Evolutionary conservation across 2,329 filamentous ascomycete species (phyloP).

Genomic region (Leptographium flavum): DNA sequence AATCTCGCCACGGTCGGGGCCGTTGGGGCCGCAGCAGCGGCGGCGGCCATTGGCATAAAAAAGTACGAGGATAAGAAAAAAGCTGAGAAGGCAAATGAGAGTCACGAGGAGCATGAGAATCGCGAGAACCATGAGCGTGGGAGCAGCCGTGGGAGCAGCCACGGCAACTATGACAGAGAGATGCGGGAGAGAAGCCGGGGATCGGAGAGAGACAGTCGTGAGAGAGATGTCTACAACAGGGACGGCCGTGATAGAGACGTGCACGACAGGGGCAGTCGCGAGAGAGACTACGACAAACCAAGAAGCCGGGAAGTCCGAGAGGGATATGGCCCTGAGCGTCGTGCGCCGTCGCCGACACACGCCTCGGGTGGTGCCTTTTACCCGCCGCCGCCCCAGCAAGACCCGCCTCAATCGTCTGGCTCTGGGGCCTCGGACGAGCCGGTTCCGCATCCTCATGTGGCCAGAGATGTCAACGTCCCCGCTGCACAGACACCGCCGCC

Average conservation of each 20-base stretch:
- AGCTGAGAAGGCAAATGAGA: slow-evolving; percentile 10
- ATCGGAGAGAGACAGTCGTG: no score
- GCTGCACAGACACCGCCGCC: slow-evolving; percentile 25
- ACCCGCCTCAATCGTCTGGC: no score
- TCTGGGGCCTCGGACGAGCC: slow-evolving; percentile 12
- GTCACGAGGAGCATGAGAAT: no score
- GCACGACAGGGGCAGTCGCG: no score
- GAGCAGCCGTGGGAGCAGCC: no score
- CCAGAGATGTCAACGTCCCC: slow-evolving; percentile 15
- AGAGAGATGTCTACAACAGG: no score
- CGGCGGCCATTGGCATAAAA: slow-evolving; percentile 39
- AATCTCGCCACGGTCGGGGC: slow-evolving; percentile 40
- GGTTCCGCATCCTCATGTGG: slow-evolving; percentile 23
- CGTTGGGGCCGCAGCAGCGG: slow-evolving; percentile 40
- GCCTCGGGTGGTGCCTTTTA: slow-evolving; percentile 38
- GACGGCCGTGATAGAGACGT: slow-evolving; percentile 15
- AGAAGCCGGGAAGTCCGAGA: not conserved
- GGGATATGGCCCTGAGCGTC: not conserved
- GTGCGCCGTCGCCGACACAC: slow-evolving; percentile 30
- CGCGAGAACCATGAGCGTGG: no score
- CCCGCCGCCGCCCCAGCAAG: slow-evolving; percentile 17
- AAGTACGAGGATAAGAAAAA: slow-evolving; percentile 34
- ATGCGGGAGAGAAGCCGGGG: no score
- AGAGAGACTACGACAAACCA: not conserved
- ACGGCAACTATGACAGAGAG: no score